Conservation (phyloP, 768 basidiomycete species). For the Termitomyces heimii region DNA sequence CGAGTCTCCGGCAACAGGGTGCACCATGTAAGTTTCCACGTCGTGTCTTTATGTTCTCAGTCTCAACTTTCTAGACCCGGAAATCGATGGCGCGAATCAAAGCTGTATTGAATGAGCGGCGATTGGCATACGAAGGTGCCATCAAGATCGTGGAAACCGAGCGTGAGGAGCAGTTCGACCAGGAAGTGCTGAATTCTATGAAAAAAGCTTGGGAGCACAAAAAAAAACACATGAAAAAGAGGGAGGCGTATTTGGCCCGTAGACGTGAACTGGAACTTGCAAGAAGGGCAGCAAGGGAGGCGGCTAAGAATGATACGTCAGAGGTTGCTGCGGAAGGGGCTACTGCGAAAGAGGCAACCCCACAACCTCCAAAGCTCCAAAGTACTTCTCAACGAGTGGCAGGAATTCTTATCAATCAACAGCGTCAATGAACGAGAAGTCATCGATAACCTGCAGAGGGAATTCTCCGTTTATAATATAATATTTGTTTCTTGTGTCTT, state of each 20-base stretch:
- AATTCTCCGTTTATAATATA: neutral
- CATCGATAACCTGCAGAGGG: neutral
- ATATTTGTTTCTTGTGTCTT: neutral
- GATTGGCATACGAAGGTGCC: slow-evolving; percentile 78
- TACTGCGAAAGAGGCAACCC: neutral
- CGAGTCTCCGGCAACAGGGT: slow-evolving; percentile 32
- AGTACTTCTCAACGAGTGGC: neutral
- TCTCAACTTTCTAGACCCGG: slow-evolving; percentile 50
- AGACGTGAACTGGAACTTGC: slow-evolving; percentile 11
- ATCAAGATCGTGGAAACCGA: slow-evolving; percentile 33
- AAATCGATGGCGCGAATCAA: slow-evolving; percentile 99
- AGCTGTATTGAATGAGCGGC: slow-evolving; percentile 83
- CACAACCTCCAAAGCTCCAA: neutral
- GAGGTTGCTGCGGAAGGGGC: neutral
- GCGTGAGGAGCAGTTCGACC: slow-evolving; percentile 22
- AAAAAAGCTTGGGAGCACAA: slow-evolving; percentile 17
- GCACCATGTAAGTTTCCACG: slow-evolving; percentile 33
- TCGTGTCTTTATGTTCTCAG: neutral
- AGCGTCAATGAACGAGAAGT: neutral
- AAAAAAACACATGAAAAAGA: slow-evolving; percentile 11
- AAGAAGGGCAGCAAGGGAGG: neutral
- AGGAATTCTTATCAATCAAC: neutral
- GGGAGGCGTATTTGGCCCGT: slow-evolving; percentile 10
- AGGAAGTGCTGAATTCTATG: slow-evolving; percentile 22
- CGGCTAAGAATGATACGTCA: too few relatives aligned